Percentiles rank a stretch among this genome's conserved stretches.
Evolutionary conservation across 768 basidiomycete genomes (phyloP).

Genomic region (Phlebiopsis gigantea): DNA sequence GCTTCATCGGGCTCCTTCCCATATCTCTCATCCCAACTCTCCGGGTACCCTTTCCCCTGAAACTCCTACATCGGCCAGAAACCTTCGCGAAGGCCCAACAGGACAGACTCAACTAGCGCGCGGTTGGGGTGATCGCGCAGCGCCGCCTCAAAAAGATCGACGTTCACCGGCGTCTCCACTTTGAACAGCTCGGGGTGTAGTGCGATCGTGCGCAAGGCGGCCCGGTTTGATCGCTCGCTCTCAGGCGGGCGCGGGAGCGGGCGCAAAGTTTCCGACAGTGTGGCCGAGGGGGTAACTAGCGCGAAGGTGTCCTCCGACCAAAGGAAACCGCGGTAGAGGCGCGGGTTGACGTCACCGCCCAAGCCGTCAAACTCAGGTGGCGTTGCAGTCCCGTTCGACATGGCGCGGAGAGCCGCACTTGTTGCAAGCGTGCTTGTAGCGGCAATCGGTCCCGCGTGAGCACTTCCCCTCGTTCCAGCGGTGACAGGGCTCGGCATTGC

Average conservation of each 20-base stretch:
- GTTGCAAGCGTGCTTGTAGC: constrained; percentile 23
- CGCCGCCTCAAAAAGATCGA: constrained; percentile 24
- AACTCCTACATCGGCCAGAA: constrained; percentile 39
- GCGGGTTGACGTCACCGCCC: constrained; percentile 1
- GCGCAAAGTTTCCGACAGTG: not conserved
- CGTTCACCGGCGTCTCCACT: constrained; percentile 33
- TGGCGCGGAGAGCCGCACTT: not conserved
- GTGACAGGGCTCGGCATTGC: constrained; percentile 13
- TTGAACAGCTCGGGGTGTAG: constrained; percentile 29
- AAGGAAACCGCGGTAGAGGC: constrained; percentile 9
- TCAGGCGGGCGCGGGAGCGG: constrained; percentile 15
- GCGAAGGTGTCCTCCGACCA: constrained; percentile 13
- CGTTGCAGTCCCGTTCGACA: not conserved
- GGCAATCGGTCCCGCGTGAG: constrained; percentile 10
- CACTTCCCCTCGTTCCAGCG: constrained; percentile 21
- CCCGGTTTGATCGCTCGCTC: constrained; percentile 10
- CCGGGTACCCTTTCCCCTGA: constrained; percentile 21
- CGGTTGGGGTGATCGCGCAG: constrained; percentile 33
- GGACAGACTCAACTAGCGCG: constrained; percentile 31
- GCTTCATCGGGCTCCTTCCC: not conserved
- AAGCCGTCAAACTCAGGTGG: not conserved
- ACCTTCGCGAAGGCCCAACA: constrained; percentile 27
- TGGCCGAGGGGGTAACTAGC: constrained; percentile 18
- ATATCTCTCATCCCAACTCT: constrained; percentile 12
- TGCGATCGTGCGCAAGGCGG: constrained; percentile 20